A percentile compares a stretch with the other conserved stretches of the same genome.
Evolutionary conservation across 176 grass and related monocot genomes (phyloP).

Genomic region (Miscanthus lutarioriparius): DNA sequence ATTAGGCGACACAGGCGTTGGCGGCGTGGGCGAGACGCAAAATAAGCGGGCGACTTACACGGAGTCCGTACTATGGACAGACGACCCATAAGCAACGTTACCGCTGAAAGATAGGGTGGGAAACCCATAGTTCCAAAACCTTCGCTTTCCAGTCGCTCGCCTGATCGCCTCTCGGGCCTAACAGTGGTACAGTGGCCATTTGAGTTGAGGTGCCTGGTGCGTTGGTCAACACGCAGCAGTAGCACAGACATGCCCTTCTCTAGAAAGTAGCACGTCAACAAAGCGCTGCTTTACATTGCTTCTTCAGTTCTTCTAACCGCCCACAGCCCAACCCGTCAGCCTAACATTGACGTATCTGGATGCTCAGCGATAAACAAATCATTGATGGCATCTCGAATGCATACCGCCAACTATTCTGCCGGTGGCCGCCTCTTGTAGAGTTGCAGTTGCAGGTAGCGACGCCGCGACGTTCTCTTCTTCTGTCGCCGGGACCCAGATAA

Average conservation of each 20-base stretch:
- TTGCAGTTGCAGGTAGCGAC: neutral
- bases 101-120: neutral
- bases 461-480: neutral
- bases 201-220: neutral
- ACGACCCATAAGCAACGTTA: no score
- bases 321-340: neutral
- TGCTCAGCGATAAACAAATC: neutral
- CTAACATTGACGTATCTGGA: neutral
- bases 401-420: neutral
- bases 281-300: conserved; percentile 3
- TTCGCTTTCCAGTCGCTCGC: neutral
- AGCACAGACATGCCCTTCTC: neutral
- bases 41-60: no score
- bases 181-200: neutral
- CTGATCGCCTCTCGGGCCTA: neutral
- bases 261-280: neutral
- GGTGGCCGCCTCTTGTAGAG: neutral
- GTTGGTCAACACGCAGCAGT: neutral
- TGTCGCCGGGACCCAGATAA: neutral
- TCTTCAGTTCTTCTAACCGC: neutral
- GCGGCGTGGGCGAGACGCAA: no score
- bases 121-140: neutral
- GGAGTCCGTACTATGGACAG: no score
- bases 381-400: neutral
- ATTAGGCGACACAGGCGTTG: no score